Evolutionary conservation across 371 early-diverging fungal species (phyloP), one percentile per base, ranked within the genome.

Genomic region (Mucor lusitanicus): DNA sequence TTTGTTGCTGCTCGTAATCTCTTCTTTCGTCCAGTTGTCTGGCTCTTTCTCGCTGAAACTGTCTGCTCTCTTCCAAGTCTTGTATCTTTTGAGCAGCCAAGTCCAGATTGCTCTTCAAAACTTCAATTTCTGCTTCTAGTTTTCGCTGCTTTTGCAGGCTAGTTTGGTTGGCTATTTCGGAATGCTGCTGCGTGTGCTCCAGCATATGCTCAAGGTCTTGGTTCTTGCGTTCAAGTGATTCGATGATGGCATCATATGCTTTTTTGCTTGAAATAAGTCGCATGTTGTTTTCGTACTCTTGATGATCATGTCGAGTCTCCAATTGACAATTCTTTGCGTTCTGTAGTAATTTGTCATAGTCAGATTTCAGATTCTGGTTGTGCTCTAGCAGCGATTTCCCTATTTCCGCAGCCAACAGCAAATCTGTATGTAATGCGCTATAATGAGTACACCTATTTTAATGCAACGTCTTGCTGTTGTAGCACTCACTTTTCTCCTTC

Each of bases 381-480:
- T 85, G 75, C 39, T 86, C 87, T 56, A 87, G 59, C 23, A 88
- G 70, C 3, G 81, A 81, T 70, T 85, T 85, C 19, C 55, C 87
- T 63, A 88, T 80, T 73, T 85, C 78, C 30, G 87, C 87, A 17
- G 86, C 88, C 32, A 86, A 64, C 12, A 71, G 65, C 30, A 87
- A 76, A 70, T 85, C 87, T 88, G 35, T 50, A 25, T 23, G 50
- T 25, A 37, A 50, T 50, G 50, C 19, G 7, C 2, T 19, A 0
- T 50, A 50, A 50, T 50, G 25, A 50, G 50, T 19, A 25, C 7
- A 25, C 13, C 50, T 25, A 25, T 19, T 25, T 50, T 50, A 50
- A 50, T 50, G 50, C 23, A 25, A 23, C 8, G 3, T 13, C 23
- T 13, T 13, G 21, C 8, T 17, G 4, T 46, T 0, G 15, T 19